A percentile compares a stretch with the other conserved stretches of the same genome.
Conservation (phyloP, 345 rosid genomes). For the Physaria fendleri region DNA sequence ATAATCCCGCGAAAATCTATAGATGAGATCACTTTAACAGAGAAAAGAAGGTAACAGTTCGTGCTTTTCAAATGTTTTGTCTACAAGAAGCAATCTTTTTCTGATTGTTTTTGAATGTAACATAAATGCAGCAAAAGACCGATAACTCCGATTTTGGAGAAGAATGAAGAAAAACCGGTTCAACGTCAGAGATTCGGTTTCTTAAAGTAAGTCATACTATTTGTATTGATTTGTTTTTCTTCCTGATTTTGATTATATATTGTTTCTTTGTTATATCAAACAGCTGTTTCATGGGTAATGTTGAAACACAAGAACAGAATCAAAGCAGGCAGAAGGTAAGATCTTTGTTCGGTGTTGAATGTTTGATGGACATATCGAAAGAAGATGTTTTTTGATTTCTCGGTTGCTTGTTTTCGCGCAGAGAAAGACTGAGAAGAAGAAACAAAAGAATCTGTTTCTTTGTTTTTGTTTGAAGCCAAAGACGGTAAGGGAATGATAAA, state of each 20-base stretch:
- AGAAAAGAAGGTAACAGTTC: no score
- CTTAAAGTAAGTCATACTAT: conserved; percentile 8
- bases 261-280: background rate
- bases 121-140: conserved; percentile 21
- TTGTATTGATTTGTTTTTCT: background rate
- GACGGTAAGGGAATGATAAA: conserved; percentile 17
- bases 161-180: background rate
- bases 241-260: conserved; percentile 11
- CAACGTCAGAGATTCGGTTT: conserved; percentile 11
- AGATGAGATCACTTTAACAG: no score
- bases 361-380: background rate
- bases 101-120: conserved; percentile 5
- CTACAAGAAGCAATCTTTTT: no score
- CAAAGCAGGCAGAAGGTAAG: conserved; percentile 14
- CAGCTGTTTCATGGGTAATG: conserved; percentile 19
- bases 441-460: conserved; percentile 16
- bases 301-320: conserved; percentile 23
- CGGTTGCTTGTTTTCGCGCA: conserved; percentile 1
- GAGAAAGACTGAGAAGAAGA: conserved; percentile 16
- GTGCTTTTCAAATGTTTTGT: no score
- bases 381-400: background rate
- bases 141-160: background rate
- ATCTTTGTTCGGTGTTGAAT: background rate
- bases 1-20: no score
- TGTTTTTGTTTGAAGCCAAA: conserved; percentile 29